Conservation (phyloP, 371 early-diverging fungal genomes). For the Mucor irregularis region DNA sequence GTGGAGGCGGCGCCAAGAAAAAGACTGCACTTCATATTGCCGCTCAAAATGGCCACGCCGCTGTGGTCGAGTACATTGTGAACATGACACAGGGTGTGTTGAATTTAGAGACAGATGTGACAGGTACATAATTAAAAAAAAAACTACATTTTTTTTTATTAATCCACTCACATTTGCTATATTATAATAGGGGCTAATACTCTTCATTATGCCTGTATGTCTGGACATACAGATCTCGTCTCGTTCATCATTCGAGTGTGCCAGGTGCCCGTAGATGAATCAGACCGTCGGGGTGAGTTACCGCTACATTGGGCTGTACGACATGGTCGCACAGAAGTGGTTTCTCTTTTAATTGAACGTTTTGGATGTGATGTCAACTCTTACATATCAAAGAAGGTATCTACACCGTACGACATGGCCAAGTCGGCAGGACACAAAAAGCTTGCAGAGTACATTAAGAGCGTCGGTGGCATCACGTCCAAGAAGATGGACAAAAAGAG, state of each 20-base stretch:
- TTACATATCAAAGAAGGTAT: constrained; percentile 30
- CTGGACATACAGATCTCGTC: constrained; percentile 42
- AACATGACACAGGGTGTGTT: constrained; percentile 37
- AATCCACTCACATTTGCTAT: background rate
- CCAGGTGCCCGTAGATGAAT: constrained; percentile 25
- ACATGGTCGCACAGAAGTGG: constrained; percentile 35
- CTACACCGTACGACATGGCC: constrained; percentile 43
- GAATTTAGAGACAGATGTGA: constrained; percentile 35
- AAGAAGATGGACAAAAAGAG: constrained; percentile 45
- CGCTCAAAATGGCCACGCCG: constrained; percentile 39
- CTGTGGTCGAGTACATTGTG: constrained; percentile 41
- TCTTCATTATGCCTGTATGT: constrained; percentile 46
- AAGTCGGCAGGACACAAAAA: constrained; percentile 41
- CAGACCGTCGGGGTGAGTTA: constrained; percentile 28
- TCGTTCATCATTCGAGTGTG: constrained; percentile 29
- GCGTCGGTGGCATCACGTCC: constrained; percentile 31
- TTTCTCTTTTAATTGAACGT: constrained; percentile 31
- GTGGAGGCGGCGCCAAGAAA: constrained; percentile 40
- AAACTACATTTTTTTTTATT: background rate
- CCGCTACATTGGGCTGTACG: constrained; percentile 47
- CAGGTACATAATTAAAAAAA: constrained; percentile 18
- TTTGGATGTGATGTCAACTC: constrained; percentile 37
- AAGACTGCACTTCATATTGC: constrained; percentile 46
- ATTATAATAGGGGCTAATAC: constrained; percentile 34
- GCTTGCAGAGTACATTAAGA: constrained; percentile 41